Evolutionary conservation across 805 yeast species (phyloP).

Genomic region (Lachancea sp.): DNA sequence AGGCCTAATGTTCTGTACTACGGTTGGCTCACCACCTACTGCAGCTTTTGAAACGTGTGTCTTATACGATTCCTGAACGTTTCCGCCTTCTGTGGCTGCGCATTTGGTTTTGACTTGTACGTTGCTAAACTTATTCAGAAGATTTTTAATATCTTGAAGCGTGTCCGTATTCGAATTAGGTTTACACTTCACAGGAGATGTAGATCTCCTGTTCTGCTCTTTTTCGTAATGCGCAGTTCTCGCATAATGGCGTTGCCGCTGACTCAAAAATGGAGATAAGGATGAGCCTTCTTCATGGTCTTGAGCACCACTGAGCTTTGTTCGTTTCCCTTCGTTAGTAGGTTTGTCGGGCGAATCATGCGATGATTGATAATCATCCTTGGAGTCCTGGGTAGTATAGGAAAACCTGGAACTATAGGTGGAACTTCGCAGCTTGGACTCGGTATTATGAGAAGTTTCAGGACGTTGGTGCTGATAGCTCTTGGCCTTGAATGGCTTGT

Average conservation of each 20-base stretch:
- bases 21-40: background rate
- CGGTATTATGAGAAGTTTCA: background rate
- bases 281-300: background rate
- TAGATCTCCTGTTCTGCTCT: slow-evolving; percentile 17
- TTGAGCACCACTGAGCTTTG: slow-evolving; percentile 5
- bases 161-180: slow-evolving; percentile 15
- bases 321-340: slow-evolving; percentile 2
- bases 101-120: background rate
- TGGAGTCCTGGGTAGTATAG: background rate
- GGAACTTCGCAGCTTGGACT: slow-evolving; percentile 4
- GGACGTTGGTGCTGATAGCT: slow-evolving; percentile 19
- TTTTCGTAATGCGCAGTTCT: slow-evolving; percentile 19
- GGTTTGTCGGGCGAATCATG: background rate
- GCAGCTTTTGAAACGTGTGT: background rate
- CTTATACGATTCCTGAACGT: background rate
- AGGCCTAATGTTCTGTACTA: background rate
- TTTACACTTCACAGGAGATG: slow-evolving; percentile 22
- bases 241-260: slow-evolving; percentile 20
- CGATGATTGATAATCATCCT: background rate
- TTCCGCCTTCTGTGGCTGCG: background rate
- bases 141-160: slow-evolving; percentile 16
- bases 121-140: slow-evolving; percentile 13
- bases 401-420: slow-evolving; percentile 8
- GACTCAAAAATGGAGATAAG: slow-evolving; percentile 16
- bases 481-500: slow-evolving; percentile 27